Evolutionary conservation across 2,329 filamentous ascomycete species (phyloP).

Genomic region (Dendrostoma leiphaemia): DNA sequence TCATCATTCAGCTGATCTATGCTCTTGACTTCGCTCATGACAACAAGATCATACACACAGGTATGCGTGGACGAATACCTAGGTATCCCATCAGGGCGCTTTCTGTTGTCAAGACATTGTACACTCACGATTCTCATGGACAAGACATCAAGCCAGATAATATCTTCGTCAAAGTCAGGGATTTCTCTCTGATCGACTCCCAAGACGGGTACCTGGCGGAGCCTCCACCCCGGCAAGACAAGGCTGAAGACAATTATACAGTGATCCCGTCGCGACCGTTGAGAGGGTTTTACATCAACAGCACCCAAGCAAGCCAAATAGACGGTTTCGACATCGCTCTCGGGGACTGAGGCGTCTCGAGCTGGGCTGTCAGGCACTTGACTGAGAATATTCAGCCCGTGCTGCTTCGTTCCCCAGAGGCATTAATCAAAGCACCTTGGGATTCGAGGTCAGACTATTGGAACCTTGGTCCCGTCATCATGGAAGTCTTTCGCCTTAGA

Average conservation of each 20-base stretch:
- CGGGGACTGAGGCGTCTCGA: conserved; percentile 24
- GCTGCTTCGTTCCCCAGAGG: conserved; percentile 26
- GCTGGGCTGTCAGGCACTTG: conserved; percentile 21
- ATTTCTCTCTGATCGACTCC: conserved; percentile 21
- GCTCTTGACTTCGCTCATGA: conserved; percentile 27
- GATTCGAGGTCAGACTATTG: conserved; percentile 21
- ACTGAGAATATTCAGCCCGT: conserved; percentile 23
- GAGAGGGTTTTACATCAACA: neutral
- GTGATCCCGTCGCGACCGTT: neutral
- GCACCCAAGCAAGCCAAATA: neutral
- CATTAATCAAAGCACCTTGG: conserved; percentile 24
- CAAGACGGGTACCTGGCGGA: conserved; percentile 12
- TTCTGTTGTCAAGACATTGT: too few species aligned
- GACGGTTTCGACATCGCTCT: conserved; percentile 23
- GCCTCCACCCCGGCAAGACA: neutral
- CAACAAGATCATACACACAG: conserved; percentile 24
- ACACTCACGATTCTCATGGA: neutral
- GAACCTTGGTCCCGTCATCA: conserved; percentile 24
- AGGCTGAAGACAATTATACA: neutral
- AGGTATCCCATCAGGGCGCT: too few species aligned
- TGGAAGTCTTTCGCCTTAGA: conserved; percentile 12
- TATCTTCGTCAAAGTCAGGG: conserved; percentile 23
- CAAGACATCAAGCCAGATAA: conserved; percentile 25
- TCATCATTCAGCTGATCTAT: conserved; percentile 23
- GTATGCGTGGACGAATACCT: too few species aligned